A percentile compares a stretch with the other conserved stretches of the same genome.
These are phyloP conservation scores for Plantago major DNA, from an alignment of 257 asterid species.

Conservation along the genomic window DNA sequence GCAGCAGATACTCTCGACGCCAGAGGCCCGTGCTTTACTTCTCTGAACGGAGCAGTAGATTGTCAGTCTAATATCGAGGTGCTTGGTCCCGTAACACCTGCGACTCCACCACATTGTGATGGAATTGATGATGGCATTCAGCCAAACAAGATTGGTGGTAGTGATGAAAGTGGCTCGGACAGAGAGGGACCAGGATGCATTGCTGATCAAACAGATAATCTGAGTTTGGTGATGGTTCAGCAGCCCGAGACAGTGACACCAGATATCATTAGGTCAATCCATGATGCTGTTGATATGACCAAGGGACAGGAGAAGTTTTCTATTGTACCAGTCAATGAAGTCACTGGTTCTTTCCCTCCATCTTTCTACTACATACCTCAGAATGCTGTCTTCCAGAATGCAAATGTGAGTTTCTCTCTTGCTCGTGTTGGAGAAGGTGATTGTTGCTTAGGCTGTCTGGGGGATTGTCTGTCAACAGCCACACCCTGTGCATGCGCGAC, in stretches of 20 bases:
- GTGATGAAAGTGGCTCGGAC: constrained; percentile 24
- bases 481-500: constrained; percentile 74
- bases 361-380: constrained; percentile 69
- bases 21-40: constrained; percentile 14
- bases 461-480: constrained; percentile 62
- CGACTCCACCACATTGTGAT: constrained; percentile 29
- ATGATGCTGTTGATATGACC: constrained; percentile 54
- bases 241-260: constrained; percentile 29
- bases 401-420: constrained; percentile 55
- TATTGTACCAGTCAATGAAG: constrained; percentile 57
- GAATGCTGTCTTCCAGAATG: constrained; percentile 64
- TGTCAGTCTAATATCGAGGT: constrained; percentile 28
- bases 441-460: constrained; percentile 60
- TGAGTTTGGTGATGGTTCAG: constrained; percentile 36
- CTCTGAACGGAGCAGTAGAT: constrained; percentile 26
- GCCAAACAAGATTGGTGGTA: constrained; percentile 23
- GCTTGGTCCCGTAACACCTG: constrained; percentile 23
- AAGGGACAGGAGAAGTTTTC: constrained; percentile 71
- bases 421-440: constrained; percentile 62
- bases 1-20: constrained; percentile 11
- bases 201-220: constrained; percentile 28
- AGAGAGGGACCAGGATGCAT: constrained; percentile 25
- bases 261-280: constrained; percentile 29
- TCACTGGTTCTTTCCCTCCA: constrained; percentile 51
- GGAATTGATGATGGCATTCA: constrained; percentile 26